Conservation (phyloP, 2,329 filamentous ascomycete genomes). For the Scolecobasidium constrictum region DNA sequence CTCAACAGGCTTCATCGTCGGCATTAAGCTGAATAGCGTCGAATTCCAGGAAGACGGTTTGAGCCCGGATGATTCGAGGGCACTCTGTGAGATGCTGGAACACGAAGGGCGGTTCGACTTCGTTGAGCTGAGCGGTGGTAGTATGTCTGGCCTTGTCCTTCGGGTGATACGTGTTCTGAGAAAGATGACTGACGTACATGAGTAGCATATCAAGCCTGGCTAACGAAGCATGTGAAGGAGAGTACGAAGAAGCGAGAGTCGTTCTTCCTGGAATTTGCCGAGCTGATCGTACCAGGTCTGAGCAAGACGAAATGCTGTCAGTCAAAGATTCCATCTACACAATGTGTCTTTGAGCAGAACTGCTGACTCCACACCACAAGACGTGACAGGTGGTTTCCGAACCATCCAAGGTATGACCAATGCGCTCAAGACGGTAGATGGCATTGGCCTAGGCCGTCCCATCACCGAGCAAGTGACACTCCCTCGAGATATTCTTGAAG, state of each 20-base stretch:
- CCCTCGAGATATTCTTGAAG: slow-evolving; percentile 33
- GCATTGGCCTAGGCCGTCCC: slow-evolving; percentile 47
- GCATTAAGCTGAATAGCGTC: slow-evolving; percentile 49
- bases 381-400: slow-evolving; percentile 49
- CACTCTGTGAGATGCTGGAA: slow-evolving; percentile 39
- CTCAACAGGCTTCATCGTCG: slow-evolving; percentile 32
- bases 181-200: no score
- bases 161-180: no score
- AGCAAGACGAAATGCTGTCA: slow-evolving; percentile 44
- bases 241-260: slow-evolving; percentile 45
- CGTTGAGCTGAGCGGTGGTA: slow-evolving; percentile 50
- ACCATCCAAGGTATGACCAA: slow-evolving; percentile 45
- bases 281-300: slow-evolving; percentile 37
- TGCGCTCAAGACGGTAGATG: slow-evolving; percentile 43
- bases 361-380: no score
- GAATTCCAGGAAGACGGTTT: slow-evolving; percentile 45
- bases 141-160: no score
- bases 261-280: slow-evolving; percentile 51
- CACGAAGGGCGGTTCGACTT: slow-evolving; percentile 42
- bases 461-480: slow-evolving; percentile 40
- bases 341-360: no score
- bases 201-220: slow-evolving; percentile 45
- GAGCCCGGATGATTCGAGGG: slow-evolving; percentile 37
- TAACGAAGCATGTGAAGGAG: slow-evolving; percentile 41
- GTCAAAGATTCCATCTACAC: no score